Conservation (phyloP, 1,284 basidiomycete genomes). For the Pseudozyma flocculosa region DNA sequence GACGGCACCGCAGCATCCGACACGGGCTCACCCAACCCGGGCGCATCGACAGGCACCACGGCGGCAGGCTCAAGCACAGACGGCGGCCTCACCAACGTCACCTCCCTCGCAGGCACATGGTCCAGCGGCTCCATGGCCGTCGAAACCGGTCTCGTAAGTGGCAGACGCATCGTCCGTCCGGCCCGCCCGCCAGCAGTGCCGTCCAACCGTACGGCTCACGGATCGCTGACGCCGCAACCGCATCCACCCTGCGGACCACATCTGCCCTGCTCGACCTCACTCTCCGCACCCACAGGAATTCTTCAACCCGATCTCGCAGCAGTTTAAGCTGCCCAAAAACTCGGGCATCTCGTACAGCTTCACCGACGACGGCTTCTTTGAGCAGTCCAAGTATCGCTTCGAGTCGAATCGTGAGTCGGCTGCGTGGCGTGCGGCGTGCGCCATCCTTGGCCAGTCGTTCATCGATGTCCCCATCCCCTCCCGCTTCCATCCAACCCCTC, state of each 20-base stretch:
- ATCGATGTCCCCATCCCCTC: no score
- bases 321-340: constrained; percentile 45
- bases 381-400: constrained; percentile 44
- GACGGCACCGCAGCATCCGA: no score
- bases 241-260: no score
- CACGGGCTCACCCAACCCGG: no score
- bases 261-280: no score
- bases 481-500: no score
- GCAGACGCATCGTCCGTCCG: not conserved
- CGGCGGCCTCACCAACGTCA: constrained; percentile 14
- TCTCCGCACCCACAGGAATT: constrained; percentile 31
- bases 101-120: constrained; percentile 46
- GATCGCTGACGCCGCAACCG: no score
- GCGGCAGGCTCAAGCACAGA: no score
- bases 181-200: not conserved
- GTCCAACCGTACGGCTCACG: not conserved
- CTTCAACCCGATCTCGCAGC: constrained; percentile 51
- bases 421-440: no score
- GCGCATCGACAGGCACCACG: no score
- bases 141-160: constrained; percentile 40
- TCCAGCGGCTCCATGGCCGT: constrained; percentile 49
- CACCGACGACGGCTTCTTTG: constrained; percentile 52
- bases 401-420: constrained; percentile 34
- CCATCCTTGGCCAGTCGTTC: no score
- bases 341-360: constrained; percentile 54